These are phyloP conservation scores for Botrytis porri DNA, from an alignment of 2,329 filamentous ascomycete genomes.

Conservation along the genomic window DNA sequence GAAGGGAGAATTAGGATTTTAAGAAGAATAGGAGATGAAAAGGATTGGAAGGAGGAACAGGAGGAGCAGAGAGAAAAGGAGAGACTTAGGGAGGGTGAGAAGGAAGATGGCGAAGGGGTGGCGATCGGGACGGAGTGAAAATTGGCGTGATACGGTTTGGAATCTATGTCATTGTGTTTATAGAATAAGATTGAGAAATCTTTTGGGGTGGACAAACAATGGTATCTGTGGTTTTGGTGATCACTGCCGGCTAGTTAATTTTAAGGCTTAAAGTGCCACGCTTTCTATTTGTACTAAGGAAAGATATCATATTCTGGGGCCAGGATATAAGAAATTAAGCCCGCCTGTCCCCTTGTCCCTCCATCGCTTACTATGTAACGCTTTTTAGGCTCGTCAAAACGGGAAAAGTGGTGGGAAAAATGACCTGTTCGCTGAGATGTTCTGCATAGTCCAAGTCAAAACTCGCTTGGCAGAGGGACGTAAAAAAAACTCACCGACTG, in stretches of 20 bases:
- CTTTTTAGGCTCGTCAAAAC: background rate
- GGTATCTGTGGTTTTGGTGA: background rate
- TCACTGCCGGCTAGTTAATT: background rate
- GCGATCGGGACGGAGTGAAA: too few species aligned
- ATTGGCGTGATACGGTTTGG: background rate
- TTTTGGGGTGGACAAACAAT: background rate
- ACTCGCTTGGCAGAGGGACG: background rate
- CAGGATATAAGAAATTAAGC: background rate
- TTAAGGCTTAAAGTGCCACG: background rate
- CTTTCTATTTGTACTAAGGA: background rate
- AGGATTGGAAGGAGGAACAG: background rate
- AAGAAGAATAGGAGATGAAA: constrained; percentile 27
- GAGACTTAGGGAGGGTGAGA: background rate
- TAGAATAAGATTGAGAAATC: background rate
- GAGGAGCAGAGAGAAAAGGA: background rate
- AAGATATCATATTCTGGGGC: background rate
- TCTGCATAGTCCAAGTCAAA: background rate
- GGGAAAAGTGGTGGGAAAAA: background rate
- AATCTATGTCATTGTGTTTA: background rate
- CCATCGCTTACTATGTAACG: background rate
- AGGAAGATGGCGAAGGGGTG: background rate
- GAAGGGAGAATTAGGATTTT: constrained; percentile 42
- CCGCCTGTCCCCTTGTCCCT: background rate
- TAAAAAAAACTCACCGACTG: background rate
- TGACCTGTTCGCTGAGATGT: background rate